phyloP scores from a whole-genome alignment of 768 basidiomycete species.

The Russula lepida region DNA sequence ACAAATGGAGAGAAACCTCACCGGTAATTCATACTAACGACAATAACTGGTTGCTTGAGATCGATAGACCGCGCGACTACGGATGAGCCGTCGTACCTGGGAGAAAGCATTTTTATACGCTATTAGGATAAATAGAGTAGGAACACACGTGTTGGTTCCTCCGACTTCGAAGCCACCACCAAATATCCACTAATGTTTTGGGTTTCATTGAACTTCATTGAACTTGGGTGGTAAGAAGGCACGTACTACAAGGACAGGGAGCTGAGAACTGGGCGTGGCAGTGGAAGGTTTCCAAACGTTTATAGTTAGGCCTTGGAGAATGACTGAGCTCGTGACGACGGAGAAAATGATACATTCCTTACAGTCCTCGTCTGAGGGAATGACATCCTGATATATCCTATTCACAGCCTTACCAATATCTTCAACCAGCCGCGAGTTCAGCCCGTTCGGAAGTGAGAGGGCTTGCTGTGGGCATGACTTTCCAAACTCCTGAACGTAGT shows the following conservation, averaged over 20 bases:
- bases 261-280: constrained; percentile 1
- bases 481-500: constrained; percentile 21
- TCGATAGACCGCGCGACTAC: constrained; percentile 24
- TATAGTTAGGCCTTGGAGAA: constrained; percentile 22
- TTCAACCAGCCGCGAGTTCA: not conserved
- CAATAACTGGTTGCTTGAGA: constrained; percentile 22
- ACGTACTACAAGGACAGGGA: constrained; percentile 25
- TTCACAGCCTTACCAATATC: not conserved
- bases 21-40: constrained; percentile 27
- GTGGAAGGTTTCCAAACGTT: constrained; percentile 22
- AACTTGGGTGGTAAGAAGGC: not conserved
- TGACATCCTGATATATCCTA: not conserved
- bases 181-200: constrained; percentile 22
- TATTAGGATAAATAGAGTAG: not conserved
- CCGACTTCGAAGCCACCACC: constrained; percentile 22
- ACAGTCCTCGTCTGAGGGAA: constrained; percentile 22
- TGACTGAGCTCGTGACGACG: not conserved
- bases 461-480: constrained; percentile 25
- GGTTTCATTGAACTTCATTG: not conserved
- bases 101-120: not conserved
- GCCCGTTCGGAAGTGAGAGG: constrained; percentile 8
- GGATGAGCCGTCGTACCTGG: constrained; percentile 21
- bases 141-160: constrained; percentile 8
- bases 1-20: not conserved
- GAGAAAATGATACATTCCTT: not conserved